Conservation (phyloP, 2,329 filamentous ascomycete species). For the Ascosphaera pollenicola region DNA sequence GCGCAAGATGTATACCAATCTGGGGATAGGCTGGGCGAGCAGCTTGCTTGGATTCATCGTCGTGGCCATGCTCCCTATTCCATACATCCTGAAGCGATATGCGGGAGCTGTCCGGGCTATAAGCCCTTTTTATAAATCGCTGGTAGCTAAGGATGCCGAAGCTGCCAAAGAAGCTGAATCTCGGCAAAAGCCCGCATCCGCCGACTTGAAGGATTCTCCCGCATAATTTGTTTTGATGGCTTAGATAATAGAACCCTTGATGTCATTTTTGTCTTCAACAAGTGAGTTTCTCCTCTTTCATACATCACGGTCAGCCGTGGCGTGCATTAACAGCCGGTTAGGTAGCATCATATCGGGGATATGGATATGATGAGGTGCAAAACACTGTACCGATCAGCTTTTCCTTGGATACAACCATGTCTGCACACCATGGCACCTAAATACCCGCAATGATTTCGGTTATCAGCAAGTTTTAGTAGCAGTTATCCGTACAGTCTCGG, state of each 20-base stretch:
- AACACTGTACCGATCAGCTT: neutral
- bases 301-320: too few species aligned
- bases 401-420: neutral
- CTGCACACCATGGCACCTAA: neutral
- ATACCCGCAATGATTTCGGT: neutral
- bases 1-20: constrained; percentile 18
- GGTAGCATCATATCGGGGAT: too few species aligned
- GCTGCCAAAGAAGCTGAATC: neutral
- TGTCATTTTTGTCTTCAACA: too few species aligned
- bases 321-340: too few species aligned
- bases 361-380: too few species aligned
- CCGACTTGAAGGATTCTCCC: neutral
- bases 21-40: constrained; percentile 23
- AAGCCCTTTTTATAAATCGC: neutral
- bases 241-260: neutral
- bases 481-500: neutral
- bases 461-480: neutral
- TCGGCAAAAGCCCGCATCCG: neutral
- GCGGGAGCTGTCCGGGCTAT: neutral
- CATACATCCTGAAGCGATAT: constrained; percentile 6
- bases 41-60: constrained; percentile 19
- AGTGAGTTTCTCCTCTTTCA: too few species aligned
- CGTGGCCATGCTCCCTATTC: constrained; percentile 17
- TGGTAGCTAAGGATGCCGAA: neutral
- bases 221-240: neutral